Percentiles rank a stretch among this genome's conserved stretches.
These are phyloP conservation scores for Metschnikowia dekortorum DNA, from an alignment of 805 yeast genomes.

Conservation along the genomic window DNA sequence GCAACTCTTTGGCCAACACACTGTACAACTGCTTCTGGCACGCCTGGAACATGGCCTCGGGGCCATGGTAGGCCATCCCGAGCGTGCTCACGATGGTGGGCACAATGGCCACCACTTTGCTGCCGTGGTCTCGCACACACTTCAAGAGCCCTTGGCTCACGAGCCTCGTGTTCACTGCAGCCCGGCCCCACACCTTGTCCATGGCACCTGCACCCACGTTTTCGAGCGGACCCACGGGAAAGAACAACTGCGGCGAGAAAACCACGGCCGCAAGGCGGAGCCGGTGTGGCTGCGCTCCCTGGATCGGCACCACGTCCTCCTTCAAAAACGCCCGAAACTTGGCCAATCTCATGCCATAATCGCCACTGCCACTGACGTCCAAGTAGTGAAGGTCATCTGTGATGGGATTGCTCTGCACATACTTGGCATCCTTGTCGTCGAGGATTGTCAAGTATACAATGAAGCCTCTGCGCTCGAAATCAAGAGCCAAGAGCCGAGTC, in stretches of 20 bases:
- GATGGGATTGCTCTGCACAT: constrained; percentile 51
- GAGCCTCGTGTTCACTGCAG: constrained; percentile 47
- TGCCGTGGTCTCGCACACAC: constrained; percentile 45
- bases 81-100: constrained; percentile 55
- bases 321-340: constrained; percentile 47
- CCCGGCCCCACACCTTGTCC: constrained; percentile 45
- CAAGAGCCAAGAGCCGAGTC: constrained; percentile 64
- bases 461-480: constrained; percentile 74
- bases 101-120: constrained; percentile 46
- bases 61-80: constrained; percentile 57
- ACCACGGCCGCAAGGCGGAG: constrained; percentile 62
- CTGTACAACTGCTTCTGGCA: constrained; percentile 37
- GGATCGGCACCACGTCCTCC: constrained; percentile 54
- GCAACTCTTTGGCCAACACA: constrained; percentile 32
- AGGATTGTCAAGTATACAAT: constrained; percentile 73
- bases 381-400: constrained; percentile 68
- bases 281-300: constrained; percentile 52
- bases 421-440: constrained; percentile 53
- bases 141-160: constrained; percentile 53
- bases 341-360: constrained; percentile 44
- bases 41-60: constrained; percentile 53
- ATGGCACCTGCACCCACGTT: constrained; percentile 48
- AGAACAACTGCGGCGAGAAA: constrained; percentile 64
- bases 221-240: constrained; percentile 66
- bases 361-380: constrained; percentile 44